A percentile compares a stretch with the other conserved stretches of the same genome.
These are phyloP conservation scores for Aphanomyces invadans DNA, from an alignment of 352 stramenopile genomes.

Conservation along the genomic window DNA sequence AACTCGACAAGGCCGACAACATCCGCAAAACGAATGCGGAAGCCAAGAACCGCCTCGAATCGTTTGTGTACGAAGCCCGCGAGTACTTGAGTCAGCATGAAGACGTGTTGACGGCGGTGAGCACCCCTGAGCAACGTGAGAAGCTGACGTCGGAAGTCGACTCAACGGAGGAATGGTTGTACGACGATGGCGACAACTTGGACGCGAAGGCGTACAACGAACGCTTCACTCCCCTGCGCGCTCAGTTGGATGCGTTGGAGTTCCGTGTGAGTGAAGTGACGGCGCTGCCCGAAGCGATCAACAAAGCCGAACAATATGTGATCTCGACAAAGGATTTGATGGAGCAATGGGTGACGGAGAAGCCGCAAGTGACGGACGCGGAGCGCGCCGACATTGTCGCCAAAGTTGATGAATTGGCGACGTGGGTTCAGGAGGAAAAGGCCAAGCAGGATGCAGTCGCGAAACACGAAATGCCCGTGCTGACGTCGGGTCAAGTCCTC, in stretches of 20 bases:
- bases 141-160: conserved; percentile 57
- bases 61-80: conserved; percentile 89
- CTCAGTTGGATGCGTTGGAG: conserved; percentile 78
- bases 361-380: conserved; percentile 85
- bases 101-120: conserved; percentile 65
- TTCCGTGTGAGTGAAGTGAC: conserved; percentile 84
- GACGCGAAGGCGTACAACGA: conserved; percentile 78
- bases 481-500: conserved; percentile 81
- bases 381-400: conserved; percentile 82
- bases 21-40: conserved; percentile 58
- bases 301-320: conserved; percentile 50
- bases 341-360: conserved; percentile 48
- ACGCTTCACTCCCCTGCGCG: conserved; percentile 75
- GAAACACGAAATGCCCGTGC: conserved; percentile 69
- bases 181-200: conserved; percentile 87
- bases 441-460: conserved; percentile 54
- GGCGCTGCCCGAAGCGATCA: conserved; percentile 75
- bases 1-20: conserved; percentile 68
- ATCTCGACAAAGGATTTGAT: conserved; percentile 58
- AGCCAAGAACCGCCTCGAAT: conserved; percentile 89
- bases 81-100: conserved; percentile 78
- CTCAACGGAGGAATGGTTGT: conserved; percentile 89
- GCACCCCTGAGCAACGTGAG: conserved; percentile 80
- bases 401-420: conserved; percentile 74
- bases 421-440: conserved; percentile 72